Percentiles rank a stretch among this genome's conserved stretches.
These are phyloP conservation scores for Pseudofabraea citricarpa DNA, from an alignment of 2,329 filamentous ascomycete species.

Conservation along the genomic window DNA sequence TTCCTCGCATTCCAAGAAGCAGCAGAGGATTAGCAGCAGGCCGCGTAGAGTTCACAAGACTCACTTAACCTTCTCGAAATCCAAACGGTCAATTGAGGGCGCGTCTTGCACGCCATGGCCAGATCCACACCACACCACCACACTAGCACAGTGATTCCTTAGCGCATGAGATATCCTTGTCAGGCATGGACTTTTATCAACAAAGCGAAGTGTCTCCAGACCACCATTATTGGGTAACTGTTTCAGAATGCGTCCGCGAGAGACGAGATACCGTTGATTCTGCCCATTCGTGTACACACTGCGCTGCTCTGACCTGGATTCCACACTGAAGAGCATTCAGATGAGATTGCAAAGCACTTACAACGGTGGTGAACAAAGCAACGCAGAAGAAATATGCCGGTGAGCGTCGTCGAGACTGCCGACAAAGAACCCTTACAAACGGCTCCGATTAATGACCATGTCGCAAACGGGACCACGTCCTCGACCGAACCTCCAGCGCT, in stretches of 20 bases:
- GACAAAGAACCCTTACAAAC: constrained; percentile 10
- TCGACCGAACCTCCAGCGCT: constrained; percentile 35
- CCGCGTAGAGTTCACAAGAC: too few species aligned
- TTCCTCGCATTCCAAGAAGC: too few species aligned
- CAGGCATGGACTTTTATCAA: not conserved
- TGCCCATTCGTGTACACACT: not conserved
- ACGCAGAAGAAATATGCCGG: constrained; percentile 21
- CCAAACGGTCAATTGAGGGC: too few species aligned
- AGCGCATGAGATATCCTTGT: too few species aligned
- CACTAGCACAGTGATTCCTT: too few species aligned
- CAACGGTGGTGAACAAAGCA: constrained; percentile 14
- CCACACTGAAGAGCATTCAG: not conserved
- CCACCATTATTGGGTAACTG: not conserved
- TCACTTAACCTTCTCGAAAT: too few species aligned
- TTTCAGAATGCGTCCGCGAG: constrained; percentile 1
- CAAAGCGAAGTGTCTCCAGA: not conserved
- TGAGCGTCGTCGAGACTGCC: constrained; percentile 18
- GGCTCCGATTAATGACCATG: constrained; percentile 13
- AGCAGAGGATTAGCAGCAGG: too few species aligned
- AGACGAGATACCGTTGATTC: not conserved
- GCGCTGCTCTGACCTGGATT: not conserved
- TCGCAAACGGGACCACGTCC: constrained; percentile 2
- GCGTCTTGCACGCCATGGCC: too few species aligned
- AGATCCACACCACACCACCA: too few species aligned
- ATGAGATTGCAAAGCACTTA: not conserved